These are phyloP conservation scores for Arthrobotrys conoides DNA, from an alignment of 2,329 filamentous ascomycete species.

Conservation along the genomic window DNA sequence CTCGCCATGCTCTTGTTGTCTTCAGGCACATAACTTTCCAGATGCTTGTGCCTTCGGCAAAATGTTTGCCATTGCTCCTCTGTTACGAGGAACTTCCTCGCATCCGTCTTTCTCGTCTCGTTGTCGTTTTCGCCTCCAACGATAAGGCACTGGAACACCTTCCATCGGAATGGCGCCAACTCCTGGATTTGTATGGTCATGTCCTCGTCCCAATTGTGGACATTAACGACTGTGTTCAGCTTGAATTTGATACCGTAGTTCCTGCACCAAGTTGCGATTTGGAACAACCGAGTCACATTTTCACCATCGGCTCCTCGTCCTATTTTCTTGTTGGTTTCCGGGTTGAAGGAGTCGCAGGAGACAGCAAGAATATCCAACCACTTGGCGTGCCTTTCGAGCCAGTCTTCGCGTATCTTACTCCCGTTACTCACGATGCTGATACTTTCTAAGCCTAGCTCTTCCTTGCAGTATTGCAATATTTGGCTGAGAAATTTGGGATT, in stretches of 20 bases:
- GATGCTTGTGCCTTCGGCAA: too few relatives aligned
- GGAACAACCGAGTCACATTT: conserved; percentile 69
- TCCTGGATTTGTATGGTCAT: conserved; percentile 67
- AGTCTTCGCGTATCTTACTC: conserved; percentile 69
- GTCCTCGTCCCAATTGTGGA: conserved; percentile 70
- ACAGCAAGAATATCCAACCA: conserved; percentile 73
- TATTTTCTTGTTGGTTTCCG: conserved; percentile 70
- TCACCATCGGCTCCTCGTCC: conserved; percentile 69
- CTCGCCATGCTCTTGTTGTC: too few relatives aligned
- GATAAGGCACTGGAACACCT: conserved; percentile 72
- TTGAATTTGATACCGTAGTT: conserved; percentile 72
- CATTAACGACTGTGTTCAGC: conserved; percentile 72
- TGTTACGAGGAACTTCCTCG: conserved; percentile 68
- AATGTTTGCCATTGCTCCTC: conserved; percentile 68
- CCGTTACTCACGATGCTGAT: conserved; percentile 73
- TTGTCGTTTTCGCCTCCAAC: conserved; percentile 73
- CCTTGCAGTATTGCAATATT: conserved; percentile 69
- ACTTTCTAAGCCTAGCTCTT: conserved; percentile 70
- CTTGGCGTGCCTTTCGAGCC: conserved; percentile 67
- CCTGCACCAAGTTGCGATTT: conserved; percentile 69
- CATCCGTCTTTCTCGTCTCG: conserved; percentile 67
- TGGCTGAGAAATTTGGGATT: conserved; percentile 69
- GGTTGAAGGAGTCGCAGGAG: conserved; percentile 72
- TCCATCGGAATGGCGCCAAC: conserved; percentile 66
- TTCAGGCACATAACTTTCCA: too few relatives aligned